phyloP scores from a whole-genome alignment of 2,329 filamentous ascomycete genomes.

The Setomelanomma holmii region DNA sequence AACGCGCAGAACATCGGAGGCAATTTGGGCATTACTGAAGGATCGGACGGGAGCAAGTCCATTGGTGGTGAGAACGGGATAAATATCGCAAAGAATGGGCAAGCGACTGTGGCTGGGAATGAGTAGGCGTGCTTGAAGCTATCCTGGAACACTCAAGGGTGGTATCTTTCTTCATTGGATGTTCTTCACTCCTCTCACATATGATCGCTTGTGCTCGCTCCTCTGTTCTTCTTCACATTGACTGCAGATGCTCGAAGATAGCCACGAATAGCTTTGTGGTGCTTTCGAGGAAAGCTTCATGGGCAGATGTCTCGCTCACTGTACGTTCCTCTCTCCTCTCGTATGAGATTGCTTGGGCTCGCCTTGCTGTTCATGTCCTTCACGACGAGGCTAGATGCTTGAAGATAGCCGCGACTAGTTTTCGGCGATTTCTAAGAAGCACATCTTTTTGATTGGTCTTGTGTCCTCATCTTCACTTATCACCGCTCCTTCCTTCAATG shows the following conservation, averaged over 20 bases:
- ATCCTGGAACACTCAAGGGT: neutral
- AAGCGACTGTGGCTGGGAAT: slow-evolving; percentile 32
- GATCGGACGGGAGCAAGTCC: slow-evolving; percentile 39
- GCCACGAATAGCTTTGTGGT: no score
- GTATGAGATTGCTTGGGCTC: no score
- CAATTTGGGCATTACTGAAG: slow-evolving; percentile 42
- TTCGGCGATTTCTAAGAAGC: no score
- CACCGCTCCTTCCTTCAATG: neutral
- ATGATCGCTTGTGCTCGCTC: neutral
- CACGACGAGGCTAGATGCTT: no score
- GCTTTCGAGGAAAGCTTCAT: no score
- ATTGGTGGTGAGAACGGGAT: slow-evolving; percentile 42
- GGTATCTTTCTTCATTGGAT: neutral
- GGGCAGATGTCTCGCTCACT: no score
- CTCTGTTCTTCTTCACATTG: no score
- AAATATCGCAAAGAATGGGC: slow-evolving; percentile 35
- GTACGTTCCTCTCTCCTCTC: no score
- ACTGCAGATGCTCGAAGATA: no score
- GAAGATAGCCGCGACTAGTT: no score
- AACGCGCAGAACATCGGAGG: slow-evolving; percentile 40
- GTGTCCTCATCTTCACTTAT: neutral
- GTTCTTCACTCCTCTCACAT: neutral
- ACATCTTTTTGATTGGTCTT: no score
- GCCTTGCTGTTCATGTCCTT: no score
- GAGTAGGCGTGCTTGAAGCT: slow-evolving; percentile 5